phyloP scores from a whole-genome alignment of 2,329 filamentous ascomycete genomes.

The Colletotrichum karsti region DNA sequence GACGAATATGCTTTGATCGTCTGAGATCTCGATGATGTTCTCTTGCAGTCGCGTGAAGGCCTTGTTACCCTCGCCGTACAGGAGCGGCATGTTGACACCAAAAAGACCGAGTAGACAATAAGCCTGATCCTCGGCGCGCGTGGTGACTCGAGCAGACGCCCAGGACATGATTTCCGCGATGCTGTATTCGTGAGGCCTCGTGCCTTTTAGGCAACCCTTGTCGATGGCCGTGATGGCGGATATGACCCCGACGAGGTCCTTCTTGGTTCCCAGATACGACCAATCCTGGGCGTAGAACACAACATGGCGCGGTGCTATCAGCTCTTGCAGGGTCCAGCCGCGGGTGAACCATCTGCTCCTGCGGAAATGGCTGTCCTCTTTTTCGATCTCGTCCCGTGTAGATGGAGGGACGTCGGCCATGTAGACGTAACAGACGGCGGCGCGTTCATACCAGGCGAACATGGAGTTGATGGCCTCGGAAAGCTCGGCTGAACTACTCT shows the following conservation, averaged over 20 bases:
- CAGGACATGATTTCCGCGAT: conserved; percentile 44
- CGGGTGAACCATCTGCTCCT: conserved; percentile 27
- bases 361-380: background rate
- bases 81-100: conserved; percentile 43
- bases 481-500: conserved; percentile 3
- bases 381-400: no score
- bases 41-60: conserved; percentile 44
- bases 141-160: conserved; percentile 41
- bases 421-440: conserved; percentile 32
- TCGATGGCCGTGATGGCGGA: background rate
- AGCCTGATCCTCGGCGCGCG: conserved; percentile 40
- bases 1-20: conserved; percentile 45
- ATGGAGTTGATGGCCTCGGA: conserved; percentile 29
- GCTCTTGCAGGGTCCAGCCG: conserved; percentile 29
- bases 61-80: conserved; percentile 44
- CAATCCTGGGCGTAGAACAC: conserved; percentile 24
- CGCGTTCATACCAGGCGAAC: conserved; percentile 27
- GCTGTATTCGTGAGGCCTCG: background rate
- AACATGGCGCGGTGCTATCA: conserved; percentile 16
- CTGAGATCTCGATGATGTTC: conserved; percentile 41
- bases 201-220: background rate
- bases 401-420: conserved; percentile 22
- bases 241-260: background rate
- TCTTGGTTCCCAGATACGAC: background rate
- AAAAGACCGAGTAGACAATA: conserved; percentile 46